phyloP scores from a whole-genome alignment of 176 grass and related monocot species.

The Ampelocalamus luodianensis region DNA sequence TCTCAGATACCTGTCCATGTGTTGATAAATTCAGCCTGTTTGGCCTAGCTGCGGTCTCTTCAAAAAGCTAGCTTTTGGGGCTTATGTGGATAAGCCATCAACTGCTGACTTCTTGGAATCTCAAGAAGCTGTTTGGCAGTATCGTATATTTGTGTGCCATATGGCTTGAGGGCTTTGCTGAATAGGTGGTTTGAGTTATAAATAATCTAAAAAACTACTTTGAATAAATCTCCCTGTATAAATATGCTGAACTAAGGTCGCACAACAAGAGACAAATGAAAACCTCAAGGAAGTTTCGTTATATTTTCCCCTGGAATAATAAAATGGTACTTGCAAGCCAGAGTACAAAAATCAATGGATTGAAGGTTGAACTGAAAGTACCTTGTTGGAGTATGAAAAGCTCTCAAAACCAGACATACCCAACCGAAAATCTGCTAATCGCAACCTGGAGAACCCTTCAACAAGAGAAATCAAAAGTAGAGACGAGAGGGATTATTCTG shows the following conservation, averaged over 20 bases:
- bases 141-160: slow-evolving; percentile 18
- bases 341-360: background rate
- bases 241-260: background rate
- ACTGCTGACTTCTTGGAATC: background rate
- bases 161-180: background rate
- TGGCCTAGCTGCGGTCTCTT: background rate
- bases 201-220: background rate
- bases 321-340: background rate
- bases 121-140: background rate
- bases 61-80: background rate
- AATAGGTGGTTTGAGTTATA: background rate
- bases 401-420: background rate
- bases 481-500: background rate
- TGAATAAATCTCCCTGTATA: background rate
- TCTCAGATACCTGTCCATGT: background rate
- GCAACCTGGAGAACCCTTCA: background rate
- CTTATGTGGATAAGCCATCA: background rate
- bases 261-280: background rate
- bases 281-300: background rate
- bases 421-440: background rate
- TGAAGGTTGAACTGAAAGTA: background rate
- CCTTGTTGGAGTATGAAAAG: background rate
- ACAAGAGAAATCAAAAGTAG: slow-evolving; percentile 1
- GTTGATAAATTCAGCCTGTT: background rate
- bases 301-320: background rate